phyloP scores from a whole-genome alignment of 192 early-diverging fungal genomes.

The Umbelopsis ramanniana region DNA sequence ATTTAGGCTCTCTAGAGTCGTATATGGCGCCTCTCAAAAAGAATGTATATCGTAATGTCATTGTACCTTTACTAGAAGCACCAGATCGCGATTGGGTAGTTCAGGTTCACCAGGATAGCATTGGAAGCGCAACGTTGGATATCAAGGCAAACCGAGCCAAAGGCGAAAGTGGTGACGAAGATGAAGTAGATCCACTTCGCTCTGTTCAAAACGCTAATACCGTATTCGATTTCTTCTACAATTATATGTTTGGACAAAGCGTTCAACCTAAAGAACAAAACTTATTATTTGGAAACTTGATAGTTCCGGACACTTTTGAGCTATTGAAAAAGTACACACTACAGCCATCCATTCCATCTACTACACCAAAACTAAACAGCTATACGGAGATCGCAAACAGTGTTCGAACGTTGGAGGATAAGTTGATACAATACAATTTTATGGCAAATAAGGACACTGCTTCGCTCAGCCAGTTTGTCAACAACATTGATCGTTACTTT shows the following conservation, averaged over 20 bases:
- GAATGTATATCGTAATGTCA: neutral
- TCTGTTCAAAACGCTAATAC: constrained; percentile 7
- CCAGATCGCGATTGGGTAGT: neutral
- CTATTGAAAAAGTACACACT: constrained; percentile 22
- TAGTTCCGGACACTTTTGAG: constrained; percentile 22
- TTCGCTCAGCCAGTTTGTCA: constrained; percentile 45
- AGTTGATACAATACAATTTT: constrained; percentile 6
- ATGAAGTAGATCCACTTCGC: neutral
- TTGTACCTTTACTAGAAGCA: neutral
- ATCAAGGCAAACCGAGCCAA: neutral
- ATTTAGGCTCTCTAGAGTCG: constrained; percentile 1
- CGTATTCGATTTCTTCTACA: constrained; percentile 29
- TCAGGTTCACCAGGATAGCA: neutral
- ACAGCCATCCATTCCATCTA: constrained; percentile 26
- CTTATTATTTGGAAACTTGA: constrained; percentile 30
- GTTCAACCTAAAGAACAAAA: neutral
- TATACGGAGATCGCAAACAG: constrained; percentile 21
- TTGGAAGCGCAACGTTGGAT: constrained; percentile 9
- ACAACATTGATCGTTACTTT: constrained; percentile 53
- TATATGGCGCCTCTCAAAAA: neutral
- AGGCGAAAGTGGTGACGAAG: neutral
- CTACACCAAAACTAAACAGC: constrained; percentile 13
- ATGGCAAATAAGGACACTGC: constrained; percentile 37
- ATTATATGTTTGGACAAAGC: constrained; percentile 20
- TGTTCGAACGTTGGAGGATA: constrained; percentile 20